Conservation (phyloP, 164 flowering plant genomes). For the Stephania cephalantha region DNA sequence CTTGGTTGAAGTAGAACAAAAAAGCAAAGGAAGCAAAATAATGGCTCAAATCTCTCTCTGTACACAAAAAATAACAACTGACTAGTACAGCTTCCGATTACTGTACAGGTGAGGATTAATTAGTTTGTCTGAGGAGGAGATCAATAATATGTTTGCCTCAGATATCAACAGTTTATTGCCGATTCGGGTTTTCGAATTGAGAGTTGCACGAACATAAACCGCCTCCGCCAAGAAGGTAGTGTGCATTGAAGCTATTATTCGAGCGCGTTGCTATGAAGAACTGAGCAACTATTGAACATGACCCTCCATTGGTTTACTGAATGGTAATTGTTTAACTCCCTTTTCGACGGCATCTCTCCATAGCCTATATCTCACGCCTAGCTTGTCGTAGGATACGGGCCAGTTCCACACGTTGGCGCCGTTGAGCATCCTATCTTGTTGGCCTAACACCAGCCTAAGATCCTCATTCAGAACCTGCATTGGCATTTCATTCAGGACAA, state of each 20-base stretch:
- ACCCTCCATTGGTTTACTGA: constrained; percentile 25
- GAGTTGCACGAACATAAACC: not conserved
- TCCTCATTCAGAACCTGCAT: constrained; percentile 90
- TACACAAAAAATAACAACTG: constrained; percentile 23
- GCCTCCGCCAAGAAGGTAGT: not conserved
- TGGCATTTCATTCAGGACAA: not conserved
- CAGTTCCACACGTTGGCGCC: constrained; percentile 90
- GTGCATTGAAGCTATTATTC: not conserved
- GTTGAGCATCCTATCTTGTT: constrained; percentile 83
- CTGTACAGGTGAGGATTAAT: constrained; percentile 19
- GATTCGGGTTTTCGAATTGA: not conserved
- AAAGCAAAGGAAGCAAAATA: not conserved
- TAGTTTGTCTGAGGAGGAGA: not conserved
- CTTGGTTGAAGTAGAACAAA: not conserved
- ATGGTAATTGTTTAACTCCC: constrained; percentile 54
- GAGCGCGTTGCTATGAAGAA: not conserved
- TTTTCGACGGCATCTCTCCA: constrained; percentile 88
- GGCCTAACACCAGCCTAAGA: constrained; percentile 83
- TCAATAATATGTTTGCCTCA: constrained; percentile 18
- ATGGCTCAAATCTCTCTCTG: constrained; percentile 20
- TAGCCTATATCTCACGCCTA: constrained; percentile 84
- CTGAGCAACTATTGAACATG: not conserved
- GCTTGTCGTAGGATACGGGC: constrained; percentile 89
- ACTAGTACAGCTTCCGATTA: constrained; percentile 19
- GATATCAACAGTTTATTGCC: constrained; percentile 22